phyloP scores from a whole-genome alignment of 2,329 filamentous ascomycete genomes.

The Lasiodiplodia theobromae region DNA sequence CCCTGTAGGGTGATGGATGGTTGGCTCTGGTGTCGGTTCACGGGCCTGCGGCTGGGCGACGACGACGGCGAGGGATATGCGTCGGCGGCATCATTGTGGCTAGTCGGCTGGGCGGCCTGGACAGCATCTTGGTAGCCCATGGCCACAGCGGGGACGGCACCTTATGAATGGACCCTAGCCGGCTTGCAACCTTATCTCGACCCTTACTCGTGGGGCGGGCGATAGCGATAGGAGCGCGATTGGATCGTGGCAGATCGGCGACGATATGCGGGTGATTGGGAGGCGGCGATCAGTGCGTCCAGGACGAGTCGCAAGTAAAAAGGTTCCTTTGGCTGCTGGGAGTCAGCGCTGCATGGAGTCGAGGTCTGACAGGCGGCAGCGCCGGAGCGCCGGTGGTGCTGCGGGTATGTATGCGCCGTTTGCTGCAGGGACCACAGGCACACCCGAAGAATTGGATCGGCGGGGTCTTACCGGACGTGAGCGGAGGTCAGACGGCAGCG shows the following conservation, averaged over 20 bases:
- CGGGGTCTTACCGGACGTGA: slow-evolving; percentile 24
- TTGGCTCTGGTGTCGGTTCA: slow-evolving; percentile 30
- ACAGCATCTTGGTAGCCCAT: slow-evolving; percentile 40
- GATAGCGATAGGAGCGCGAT: slow-evolving; percentile 11
- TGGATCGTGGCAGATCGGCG: slow-evolving; percentile 23
- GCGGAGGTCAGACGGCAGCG: slow-evolving; percentile 1
- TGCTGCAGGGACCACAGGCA: slow-evolving; percentile 24
- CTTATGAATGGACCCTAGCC: slow-evolving; percentile 25
- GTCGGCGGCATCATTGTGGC: slow-evolving; percentile 34
- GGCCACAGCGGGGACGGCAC: slow-evolving; percentile 28
- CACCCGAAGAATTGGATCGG: slow-evolving; percentile 21
- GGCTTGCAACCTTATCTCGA: slow-evolving; percentile 28
- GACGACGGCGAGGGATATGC: slow-evolving; percentile 37
- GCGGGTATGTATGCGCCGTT: slow-evolving; percentile 14
- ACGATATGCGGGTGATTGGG: slow-evolving; percentile 20
- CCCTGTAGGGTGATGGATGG: slow-evolving; percentile 35
- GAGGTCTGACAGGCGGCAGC: slow-evolving; percentile 18
- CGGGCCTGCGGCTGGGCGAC: slow-evolving; percentile 28
- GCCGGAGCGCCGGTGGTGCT: background rate
- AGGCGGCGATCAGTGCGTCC: slow-evolving; percentile 24
- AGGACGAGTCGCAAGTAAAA: slow-evolving; percentile 19
- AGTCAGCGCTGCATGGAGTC: slow-evolving; percentile 24
- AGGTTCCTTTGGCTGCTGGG: background rate
- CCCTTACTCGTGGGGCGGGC: slow-evolving; percentile 23
- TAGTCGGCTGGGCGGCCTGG: slow-evolving; percentile 28